phyloP scores from a whole-genome alignment of 2,329 filamentous ascomycete genomes.

The Ophiostoma populinum region DNA sequence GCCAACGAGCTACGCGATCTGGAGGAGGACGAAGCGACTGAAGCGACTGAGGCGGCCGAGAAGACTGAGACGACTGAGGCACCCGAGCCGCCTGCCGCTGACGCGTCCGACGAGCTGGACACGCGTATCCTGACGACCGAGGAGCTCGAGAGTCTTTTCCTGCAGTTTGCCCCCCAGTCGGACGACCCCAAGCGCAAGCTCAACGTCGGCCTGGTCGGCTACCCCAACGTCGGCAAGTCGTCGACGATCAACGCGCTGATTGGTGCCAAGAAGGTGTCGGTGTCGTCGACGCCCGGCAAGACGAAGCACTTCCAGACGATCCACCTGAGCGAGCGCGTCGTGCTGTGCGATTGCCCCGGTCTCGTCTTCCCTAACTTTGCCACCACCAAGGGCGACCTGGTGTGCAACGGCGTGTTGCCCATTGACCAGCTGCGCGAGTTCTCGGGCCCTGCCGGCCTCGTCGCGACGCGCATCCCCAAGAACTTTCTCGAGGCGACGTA shows the following conservation, averaged over 20 bases:
- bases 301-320: conserved; percentile 99
- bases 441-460: conserved; percentile 68
- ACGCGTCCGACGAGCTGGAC: conserved; percentile 30
- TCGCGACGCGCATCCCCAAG: conserved; percentile 73
- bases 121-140: conserved; percentile 81
- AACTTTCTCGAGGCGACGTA: conserved; percentile 83
- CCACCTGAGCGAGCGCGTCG: conserved; percentile 72
- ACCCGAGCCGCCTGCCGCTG: neutral
- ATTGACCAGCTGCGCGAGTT: conserved; percentile 94
- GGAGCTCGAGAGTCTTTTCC: conserved; percentile 77
- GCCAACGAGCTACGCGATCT: conserved; percentile 57
- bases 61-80: conserved; percentile 5
- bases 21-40: conserved; percentile 26
- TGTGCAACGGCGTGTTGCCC: conserved; percentile 84
- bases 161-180: conserved; percentile 46
- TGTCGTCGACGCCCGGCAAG: conserved; percentile 92
- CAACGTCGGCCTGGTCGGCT: conserved; percentile 85
- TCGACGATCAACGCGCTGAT: conserved; percentile 99
- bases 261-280: conserved; percentile 94
- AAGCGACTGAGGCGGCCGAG: conserved; percentile 4
- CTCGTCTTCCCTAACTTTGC: conserved; percentile 98
- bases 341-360: conserved; percentile 95
- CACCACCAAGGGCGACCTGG: conserved; percentile 86
- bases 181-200: conserved; percentile 45
- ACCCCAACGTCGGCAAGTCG: conserved; percentile 97